These are phyloP conservation scores for Narthecium ossifragum DNA, from an alignment of 106 monocot species.

Conservation along the genomic window DNA sequence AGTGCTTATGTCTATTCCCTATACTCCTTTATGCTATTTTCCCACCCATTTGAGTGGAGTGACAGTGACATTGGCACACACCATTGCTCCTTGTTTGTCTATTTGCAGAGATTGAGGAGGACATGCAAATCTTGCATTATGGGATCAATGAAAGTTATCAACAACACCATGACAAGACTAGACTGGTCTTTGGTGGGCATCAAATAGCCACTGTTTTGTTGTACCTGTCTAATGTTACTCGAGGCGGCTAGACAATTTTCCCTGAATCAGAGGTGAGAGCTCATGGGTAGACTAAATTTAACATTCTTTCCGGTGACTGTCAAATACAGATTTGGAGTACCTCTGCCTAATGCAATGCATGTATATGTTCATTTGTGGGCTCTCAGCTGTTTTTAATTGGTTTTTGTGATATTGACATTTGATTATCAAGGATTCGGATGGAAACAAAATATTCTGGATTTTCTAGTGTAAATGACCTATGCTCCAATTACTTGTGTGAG, in stretches of 20 bases:
- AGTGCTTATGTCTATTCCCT: background rate
- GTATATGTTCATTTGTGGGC: too few relatives aligned
- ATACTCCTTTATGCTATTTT: too few relatives aligned
- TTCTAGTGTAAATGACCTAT: too few relatives aligned
- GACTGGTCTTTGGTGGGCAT: slow-evolving; percentile 14
- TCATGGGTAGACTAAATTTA: too few relatives aligned
- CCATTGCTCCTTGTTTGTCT: background rate
- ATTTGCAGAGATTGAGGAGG: slow-evolving; percentile 49
- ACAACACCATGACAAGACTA: slow-evolving; percentile 9
- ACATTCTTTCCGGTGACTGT: too few relatives aligned
- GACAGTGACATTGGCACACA: too few relatives aligned
- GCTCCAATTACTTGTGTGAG: background rate
- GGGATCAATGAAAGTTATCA: slow-evolving; percentile 19
- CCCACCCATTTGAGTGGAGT: too few relatives aligned
- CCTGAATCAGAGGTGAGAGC: slow-evolving; percentile 55
- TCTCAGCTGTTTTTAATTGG: too few relatives aligned
- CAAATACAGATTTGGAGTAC: too few relatives aligned
- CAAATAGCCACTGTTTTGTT: slow-evolving; percentile 42
- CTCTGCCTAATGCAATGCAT: too few relatives aligned
- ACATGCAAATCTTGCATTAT: slow-evolving; percentile 37
- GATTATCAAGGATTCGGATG: background rate
- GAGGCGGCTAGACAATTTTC: slow-evolving; percentile 61
- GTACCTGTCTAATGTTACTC: slow-evolving; percentile 48
- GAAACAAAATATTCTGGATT: background rate
- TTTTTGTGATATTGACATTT: background rate